phyloP scores from a whole-genome alignment of 805 yeast species.

The Wickerhamomyces xylosicus region DNA sequence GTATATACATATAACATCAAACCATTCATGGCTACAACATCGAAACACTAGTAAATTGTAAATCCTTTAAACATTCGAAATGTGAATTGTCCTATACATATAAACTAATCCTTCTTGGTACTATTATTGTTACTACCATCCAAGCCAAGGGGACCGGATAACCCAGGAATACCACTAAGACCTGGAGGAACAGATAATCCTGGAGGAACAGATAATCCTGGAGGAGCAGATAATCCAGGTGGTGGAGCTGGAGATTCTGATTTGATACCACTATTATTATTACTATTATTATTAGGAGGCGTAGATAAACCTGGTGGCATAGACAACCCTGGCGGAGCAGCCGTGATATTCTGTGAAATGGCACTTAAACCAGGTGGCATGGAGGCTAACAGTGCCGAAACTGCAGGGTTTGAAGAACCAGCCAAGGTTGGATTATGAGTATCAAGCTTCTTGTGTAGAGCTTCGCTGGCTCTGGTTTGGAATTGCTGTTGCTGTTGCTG shows the following conservation, averaged over 20 bases:
- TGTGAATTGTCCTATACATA: too few relatives aligned
- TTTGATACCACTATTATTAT: too few relatives aligned
- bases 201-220: slow-evolving; percentile 12
- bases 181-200: slow-evolving; percentile 9
- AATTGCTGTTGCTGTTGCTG: slow-evolving; percentile 2
- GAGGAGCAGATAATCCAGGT: slow-evolving; percentile 18
- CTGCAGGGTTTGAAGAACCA: too few relatives aligned
- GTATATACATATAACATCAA: too few relatives aligned
- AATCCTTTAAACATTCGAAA: too few relatives aligned
- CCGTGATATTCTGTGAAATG: slow-evolving; percentile 17
- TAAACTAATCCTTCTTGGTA: background rate
- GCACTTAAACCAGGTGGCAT: slow-evolving; percentile 15
- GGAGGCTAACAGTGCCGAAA: background rate
- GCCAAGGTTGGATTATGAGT: too few relatives aligned
- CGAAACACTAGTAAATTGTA: too few relatives aligned
- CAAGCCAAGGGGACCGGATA: background rate
- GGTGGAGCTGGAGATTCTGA: slow-evolving; percentile 17
- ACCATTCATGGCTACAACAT: too few relatives aligned
- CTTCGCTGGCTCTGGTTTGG: slow-evolving; percentile 1
- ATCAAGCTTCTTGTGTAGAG: slow-evolving; percentile 8
- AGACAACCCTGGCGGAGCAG: slow-evolving; percentile 16
- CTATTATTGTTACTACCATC: too few relatives aligned
- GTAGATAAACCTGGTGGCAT: slow-evolving; percentile 16
- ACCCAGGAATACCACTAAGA: background rate
- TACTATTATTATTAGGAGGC: slow-evolving; percentile 13